Base-by-base conservation (phyloP, 805 yeast species). In the Saccharomycodes ludwigii region DNA sequence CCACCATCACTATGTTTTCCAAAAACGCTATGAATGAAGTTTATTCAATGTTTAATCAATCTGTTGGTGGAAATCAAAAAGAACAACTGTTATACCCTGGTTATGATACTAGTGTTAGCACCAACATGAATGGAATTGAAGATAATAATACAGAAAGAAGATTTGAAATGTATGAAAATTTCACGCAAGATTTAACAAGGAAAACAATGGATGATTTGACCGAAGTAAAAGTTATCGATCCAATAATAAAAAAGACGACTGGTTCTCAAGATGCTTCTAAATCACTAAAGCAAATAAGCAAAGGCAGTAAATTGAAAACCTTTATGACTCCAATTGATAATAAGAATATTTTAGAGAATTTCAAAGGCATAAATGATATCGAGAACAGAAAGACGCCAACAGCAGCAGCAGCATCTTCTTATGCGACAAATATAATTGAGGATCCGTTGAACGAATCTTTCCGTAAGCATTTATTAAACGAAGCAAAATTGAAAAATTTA, bases 1-100 rank as follows among this genome's bases (percentile, higher is more conserved):
- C 93, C 1, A 84, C 95, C 0, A 66, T 79, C 40, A 85, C 95
- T 0, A 57, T 76, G 46, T 77, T 68, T 47, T 78, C 94, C 1
- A 72, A 73, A 31, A 72, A 74, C 44, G 88, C 94, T 2, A 68
- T 73, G 35, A 69, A 72, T 33, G 95, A 83, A 42, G 76, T 84
- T 0, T 60, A 68, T 39, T 66, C 71, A 11, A 80, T 84, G 84
- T 80, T 83, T 49, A 81, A 77, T 45, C 71, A 67, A 30, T 71
- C 71, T 1, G 54, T 63, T 3, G 40, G 45, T 8, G 34, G 24
- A 31, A 36, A 45, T 24, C 37, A 44, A 24, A 34, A 46, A 5
- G 46, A 41, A 14, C 40, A 43, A 9, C 23, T 40, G 32, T 19
- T 44, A 34, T 6, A 35, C 10, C 27, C 38, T 4, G 48, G 42